A percentile compares a stretch with the other conserved stretches of the same genome.
These are phyloP conservation scores for Cytospora leucostoma DNA, from an alignment of 2,329 filamentous ascomycete species.

Conservation along the genomic window DNA sequence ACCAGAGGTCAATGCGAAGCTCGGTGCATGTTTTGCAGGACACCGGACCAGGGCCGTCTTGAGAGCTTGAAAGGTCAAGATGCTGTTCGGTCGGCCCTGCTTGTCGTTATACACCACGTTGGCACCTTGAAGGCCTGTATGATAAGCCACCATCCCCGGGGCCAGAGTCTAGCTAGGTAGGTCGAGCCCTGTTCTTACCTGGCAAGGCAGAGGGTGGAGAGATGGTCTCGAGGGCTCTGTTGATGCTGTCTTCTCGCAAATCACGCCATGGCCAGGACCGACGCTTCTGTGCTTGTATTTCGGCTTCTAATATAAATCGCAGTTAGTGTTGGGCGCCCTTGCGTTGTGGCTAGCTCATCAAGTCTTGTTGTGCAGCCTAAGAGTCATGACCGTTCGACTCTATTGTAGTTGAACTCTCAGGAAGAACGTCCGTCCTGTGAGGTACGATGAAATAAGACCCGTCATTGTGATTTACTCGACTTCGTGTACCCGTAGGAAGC, in stretches of 20 bases:
- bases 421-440: slow-evolving; percentile 46
- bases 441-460: slow-evolving; percentile 48
- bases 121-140: slow-evolving; percentile 7
- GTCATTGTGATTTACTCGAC: slow-evolving; percentile 43
- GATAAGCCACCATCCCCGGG: background rate
- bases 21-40: background rate
- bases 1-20: background rate
- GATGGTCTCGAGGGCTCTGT: slow-evolving; percentile 1
- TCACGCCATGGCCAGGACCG: slow-evolving; percentile 22
- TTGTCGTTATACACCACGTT: slow-evolving; percentile 1
- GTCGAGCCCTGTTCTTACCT: background rate
- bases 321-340: background rate
- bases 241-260: slow-evolving; percentile 34
- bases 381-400: background rate
- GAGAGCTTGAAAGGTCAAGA: background rate
- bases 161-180: background rate
- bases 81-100: background rate
- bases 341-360: background rate
- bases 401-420: slow-evolving; percentile 36
- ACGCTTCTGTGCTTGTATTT: background rate
- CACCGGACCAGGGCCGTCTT: background rate
- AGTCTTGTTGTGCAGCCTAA: background rate
- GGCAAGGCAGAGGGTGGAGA: background rate
- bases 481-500: background rate
- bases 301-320: background rate